These are phyloP conservation scores for Mycena galopus DNA, from an alignment of 768 basidiomycete species.

Conservation along the genomic window DNA sequence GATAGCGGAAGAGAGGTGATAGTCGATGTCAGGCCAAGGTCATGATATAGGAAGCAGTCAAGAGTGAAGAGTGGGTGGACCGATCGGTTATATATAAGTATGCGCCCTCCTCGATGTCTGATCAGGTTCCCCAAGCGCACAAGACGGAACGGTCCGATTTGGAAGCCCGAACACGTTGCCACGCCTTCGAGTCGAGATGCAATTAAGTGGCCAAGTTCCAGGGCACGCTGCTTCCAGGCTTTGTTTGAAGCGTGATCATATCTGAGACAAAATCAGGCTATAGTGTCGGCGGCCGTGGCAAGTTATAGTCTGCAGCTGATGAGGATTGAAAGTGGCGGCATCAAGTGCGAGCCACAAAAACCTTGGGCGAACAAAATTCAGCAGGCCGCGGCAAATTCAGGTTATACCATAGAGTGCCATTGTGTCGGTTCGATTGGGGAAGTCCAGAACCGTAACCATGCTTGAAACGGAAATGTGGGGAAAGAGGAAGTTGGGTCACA, in stretches of 20 bases:
- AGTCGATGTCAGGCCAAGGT: constrained; percentile 55
- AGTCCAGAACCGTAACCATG: background rate
- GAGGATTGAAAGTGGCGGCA: constrained; percentile 6
- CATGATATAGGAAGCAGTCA: constrained; percentile 67
- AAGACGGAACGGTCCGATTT: constrained; percentile 65
- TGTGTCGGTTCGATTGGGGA: constrained; percentile 14
- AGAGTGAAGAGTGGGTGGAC: constrained; percentile 56
- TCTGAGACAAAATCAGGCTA: background rate
- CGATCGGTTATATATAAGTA: constrained; percentile 55
- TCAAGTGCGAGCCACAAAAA: background rate
- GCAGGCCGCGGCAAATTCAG: constrained; percentile 23
- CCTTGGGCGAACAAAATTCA: background rate
- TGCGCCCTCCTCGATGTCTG: constrained; percentile 59
- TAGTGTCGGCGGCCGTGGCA: background rate
- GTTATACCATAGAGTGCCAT: constrained; percentile 12
- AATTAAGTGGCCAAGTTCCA: constrained; percentile 41
- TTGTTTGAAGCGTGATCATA: background rate
- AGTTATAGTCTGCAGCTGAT: background rate
- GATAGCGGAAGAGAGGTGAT: constrained; percentile 44
- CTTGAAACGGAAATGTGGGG: constrained; percentile 11
- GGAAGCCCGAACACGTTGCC: constrained; percentile 55
- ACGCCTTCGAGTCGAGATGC: constrained; percentile 48
- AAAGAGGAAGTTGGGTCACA: background rate
- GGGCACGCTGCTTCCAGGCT: constrained; percentile 44
- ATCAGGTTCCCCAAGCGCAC: constrained; percentile 55